Conservation (phyloP, 495 filamentous ascomycete genomes). For the Hypoxylon subgilvum region DNA sequence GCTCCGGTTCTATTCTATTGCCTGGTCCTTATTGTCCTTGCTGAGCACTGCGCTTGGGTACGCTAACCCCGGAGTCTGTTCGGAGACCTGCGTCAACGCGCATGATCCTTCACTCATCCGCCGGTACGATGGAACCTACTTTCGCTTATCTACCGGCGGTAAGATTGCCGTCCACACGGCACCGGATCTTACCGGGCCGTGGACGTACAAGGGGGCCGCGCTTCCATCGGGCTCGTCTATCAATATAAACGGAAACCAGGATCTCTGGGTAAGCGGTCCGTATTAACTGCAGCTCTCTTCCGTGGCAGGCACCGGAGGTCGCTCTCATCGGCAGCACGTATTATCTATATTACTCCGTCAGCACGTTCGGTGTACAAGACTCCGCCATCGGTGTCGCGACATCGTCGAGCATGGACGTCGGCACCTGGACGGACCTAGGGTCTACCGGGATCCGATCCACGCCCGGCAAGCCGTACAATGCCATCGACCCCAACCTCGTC, state of each 20-base stretch:
- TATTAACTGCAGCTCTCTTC: neutral
- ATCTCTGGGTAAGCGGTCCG: slow-evolving; percentile 63
- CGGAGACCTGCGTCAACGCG: slow-evolving; percentile 63
- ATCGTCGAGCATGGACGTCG: slow-evolving; percentile 63
- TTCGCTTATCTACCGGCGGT: slow-evolving; percentile 71
- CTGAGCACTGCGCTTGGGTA: slow-evolving; percentile 39
- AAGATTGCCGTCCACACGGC: slow-evolving; percentile 66
- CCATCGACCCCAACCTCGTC: slow-evolving; percentile 73
- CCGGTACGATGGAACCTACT: slow-evolving; percentile 72
- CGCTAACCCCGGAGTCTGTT: slow-evolving; percentile 62
- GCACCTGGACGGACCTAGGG: slow-evolving; percentile 66
- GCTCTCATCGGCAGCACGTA: slow-evolving; percentile 61
- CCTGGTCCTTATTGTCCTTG: slow-evolving; percentile 11
- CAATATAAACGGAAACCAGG: slow-evolving; percentile 56
- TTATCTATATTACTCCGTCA: slow-evolving; percentile 76
- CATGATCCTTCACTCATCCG: slow-evolving; percentile 71
- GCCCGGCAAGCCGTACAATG: slow-evolving; percentile 62
- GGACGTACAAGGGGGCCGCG: slow-evolving; percentile 63
- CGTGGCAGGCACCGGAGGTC: slow-evolving; percentile 68
- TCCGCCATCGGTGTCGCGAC: slow-evolving; percentile 73
- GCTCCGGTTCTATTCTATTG: neutral
- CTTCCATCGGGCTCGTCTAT: slow-evolving; percentile 66
- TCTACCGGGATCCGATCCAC: slow-evolving; percentile 56
- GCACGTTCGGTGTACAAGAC: slow-evolving; percentile 66
- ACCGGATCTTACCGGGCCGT: slow-evolving; percentile 65